A percentile compares a stretch with the other conserved stretches of the same genome.
Conservation (phyloP, 225 moss, liverwort and hornwort genomes). For the Neckera pumila region DNA sequence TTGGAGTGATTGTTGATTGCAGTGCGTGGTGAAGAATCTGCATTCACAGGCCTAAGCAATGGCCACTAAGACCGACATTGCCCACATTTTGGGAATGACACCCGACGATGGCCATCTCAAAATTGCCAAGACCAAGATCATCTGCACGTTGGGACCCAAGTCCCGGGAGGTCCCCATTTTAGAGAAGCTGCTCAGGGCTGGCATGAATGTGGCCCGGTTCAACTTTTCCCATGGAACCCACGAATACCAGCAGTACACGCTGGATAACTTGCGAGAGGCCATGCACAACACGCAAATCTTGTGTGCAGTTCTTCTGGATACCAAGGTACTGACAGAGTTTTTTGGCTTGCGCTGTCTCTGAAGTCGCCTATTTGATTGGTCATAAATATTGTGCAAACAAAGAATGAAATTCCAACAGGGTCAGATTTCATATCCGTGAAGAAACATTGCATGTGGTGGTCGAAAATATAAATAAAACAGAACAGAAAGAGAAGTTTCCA, state of each 20-base stretch:
- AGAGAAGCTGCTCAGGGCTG: conserved; percentile 79
- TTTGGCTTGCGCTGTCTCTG: background rate
- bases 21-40: background rate
- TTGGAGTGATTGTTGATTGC: background rate
- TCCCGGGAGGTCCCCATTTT: conserved; percentile 73
- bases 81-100: conserved; percentile 6
- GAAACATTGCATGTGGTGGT: background rate
- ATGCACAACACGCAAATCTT: conserved; percentile 64
- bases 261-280: conserved; percentile 49
- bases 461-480: background rate
- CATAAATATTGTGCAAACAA: background rate
- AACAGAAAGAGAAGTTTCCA: background rate
- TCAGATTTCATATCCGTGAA: background rate
- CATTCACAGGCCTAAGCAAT: background rate
- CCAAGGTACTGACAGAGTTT: conserved; percentile 38
- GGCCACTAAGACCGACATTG: conserved; percentile 14
- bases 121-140: conserved; percentile 71
- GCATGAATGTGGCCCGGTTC: conserved; percentile 94
- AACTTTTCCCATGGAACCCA: conserved; percentile 90
- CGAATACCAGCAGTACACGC: conserved; percentile 83
- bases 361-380: background rate
- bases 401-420: background rate
- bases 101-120: conserved; percentile 23
- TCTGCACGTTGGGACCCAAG: conserved; percentile 89
- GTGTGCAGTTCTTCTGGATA: conserved; percentile 83